phyloP scores from a whole-genome alignment of 441 rosid species.

The Adansonia gregorii region DNA sequence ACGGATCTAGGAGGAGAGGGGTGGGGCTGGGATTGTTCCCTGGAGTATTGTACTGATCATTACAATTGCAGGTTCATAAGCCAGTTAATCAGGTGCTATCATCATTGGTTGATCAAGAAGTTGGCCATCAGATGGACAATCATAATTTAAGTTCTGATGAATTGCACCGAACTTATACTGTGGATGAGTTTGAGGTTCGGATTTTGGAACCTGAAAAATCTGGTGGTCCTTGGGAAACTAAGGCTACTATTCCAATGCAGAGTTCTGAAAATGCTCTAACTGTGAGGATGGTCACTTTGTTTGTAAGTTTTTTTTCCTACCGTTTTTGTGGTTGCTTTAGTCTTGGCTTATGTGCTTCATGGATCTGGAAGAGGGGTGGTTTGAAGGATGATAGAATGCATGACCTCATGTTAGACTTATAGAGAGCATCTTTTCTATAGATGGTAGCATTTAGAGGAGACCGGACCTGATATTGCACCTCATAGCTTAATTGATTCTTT shows the following conservation, averaged over 20 bases:
- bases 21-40: constrained; percentile 15
- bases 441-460: constrained; percentile 10
- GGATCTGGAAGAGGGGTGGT: constrained; percentile 18
- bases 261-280: constrained; percentile 93
- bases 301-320: constrained; percentile 62
- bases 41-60: constrained; percentile 32
- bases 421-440: not conserved
- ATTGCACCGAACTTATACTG: constrained; percentile 69
- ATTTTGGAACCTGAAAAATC: constrained; percentile 87
- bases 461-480: not conserved
- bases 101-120: constrained; percentile 93
- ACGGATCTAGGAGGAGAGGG: not conserved
- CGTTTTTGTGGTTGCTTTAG: constrained; percentile 23
- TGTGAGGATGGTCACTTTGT: constrained; percentile 85
- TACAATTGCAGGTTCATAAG: constrained; percentile 66
- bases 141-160: constrained; percentile 84
- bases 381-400: constrained; percentile 4
- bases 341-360: constrained; percentile 25
- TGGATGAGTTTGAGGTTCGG: constrained; percentile 94
- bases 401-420: not conserved
- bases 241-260: constrained; percentile 96
- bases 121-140: constrained; percentile 88
- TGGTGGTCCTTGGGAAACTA: constrained; percentile 96
- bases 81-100: constrained; percentile 94
- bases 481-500: constrained; percentile 12